Percentiles rank a stretch among this genome's conserved stretches.
These are phyloP conservation scores for Trypanosoma conorhini DNA, from an alignment of 208 protist species.

Conservation along the genomic window DNA sequence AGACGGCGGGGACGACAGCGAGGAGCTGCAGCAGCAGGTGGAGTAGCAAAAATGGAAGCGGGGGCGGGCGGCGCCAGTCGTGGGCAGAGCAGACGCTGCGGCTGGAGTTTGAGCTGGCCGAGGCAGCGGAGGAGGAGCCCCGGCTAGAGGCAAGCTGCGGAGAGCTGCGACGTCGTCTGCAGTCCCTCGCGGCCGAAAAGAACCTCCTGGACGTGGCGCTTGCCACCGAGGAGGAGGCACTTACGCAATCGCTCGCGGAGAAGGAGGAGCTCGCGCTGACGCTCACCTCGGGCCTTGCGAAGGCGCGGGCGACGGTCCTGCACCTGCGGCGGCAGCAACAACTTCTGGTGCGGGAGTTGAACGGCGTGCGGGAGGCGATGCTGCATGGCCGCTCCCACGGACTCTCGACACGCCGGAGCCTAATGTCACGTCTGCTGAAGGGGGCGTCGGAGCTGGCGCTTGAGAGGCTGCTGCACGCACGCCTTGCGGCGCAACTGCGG, in stretches of 20 bases:
- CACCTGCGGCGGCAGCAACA: conserved; percentile 17
- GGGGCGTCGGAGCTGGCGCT: conserved; percentile 7
- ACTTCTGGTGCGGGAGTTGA: conserved; percentile 11
- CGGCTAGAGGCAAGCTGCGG: not conserved
- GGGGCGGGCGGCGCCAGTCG: not conserved
- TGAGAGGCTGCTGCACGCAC: conserved; percentile 6
- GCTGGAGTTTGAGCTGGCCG: conserved; percentile 7
- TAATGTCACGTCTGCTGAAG: conserved; percentile 1
- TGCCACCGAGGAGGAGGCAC: conserved; percentile 10
- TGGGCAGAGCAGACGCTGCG: conserved; percentile 7
- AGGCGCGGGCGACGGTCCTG: conserved; percentile 1
- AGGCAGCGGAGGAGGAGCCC: conserved; percentile 8
- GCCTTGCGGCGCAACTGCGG: conserved; percentile 9
- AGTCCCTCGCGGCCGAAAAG: conserved; percentile 2
- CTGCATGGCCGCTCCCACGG: not conserved
- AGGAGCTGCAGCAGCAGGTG: too few species aligned
- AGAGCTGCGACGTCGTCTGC: conserved; percentile 5
- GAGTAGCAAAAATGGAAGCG: not conserved
- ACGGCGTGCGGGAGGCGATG: conserved; percentile 12
- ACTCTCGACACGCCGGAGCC: not conserved
- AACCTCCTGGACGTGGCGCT: conserved; percentile 9
- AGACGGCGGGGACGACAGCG: not conserved
- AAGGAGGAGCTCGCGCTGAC: conserved; percentile 9
- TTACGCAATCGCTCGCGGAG: conserved; percentile 7
- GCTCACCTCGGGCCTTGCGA: not conserved